These are phyloP conservation scores for Penicillium sp. DNA, from an alignment of 2,329 filamentous ascomycete genomes.

Conservation along the genomic window DNA sequence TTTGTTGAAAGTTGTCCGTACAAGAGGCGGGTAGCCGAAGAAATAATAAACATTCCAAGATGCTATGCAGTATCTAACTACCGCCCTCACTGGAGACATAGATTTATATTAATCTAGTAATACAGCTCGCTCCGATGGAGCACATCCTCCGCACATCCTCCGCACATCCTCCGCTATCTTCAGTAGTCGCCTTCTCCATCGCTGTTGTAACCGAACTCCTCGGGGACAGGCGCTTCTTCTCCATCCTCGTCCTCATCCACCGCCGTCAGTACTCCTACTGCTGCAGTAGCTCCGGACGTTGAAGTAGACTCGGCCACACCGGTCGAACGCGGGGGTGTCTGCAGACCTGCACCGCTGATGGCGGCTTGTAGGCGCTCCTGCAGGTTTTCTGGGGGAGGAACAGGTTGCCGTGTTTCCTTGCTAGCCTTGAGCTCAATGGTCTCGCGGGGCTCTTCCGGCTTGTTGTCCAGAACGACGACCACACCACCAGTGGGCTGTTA, in stretches of 20 bases:
- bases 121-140: conserved; percentile 36
- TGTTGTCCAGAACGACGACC: conserved; percentile 84
- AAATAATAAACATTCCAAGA: conserved; percentile 19
- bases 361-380: conserved; percentile 50
- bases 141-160: conserved; percentile 21
- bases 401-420: conserved; percentile 60
- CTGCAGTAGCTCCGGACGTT: conserved; percentile 66
- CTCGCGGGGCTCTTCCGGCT: conserved; percentile 76
- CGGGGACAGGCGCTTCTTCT: conserved; percentile 53
- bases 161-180: conserved; percentile 20
- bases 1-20: neutral
- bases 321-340: conserved; percentile 38
- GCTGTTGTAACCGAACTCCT: conserved; percentile 53
- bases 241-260: conserved; percentile 72
- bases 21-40: neutral
- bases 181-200: conserved; percentile 41
- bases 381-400: conserved; percentile 47
- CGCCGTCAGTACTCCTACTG: conserved; percentile 80
- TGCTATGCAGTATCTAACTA: conserved; percentile 18
- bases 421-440: conserved; percentile 92
- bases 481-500: conserved; percentile 86
- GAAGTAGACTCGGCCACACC: conserved; percentile 29
- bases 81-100: conserved; percentile 29
- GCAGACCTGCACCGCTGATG: conserved; percentile 38
- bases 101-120: conserved; percentile 43